Conservation (phyloP, 176 grass and related monocot species). For the Phyllostachys edulis region DNA sequence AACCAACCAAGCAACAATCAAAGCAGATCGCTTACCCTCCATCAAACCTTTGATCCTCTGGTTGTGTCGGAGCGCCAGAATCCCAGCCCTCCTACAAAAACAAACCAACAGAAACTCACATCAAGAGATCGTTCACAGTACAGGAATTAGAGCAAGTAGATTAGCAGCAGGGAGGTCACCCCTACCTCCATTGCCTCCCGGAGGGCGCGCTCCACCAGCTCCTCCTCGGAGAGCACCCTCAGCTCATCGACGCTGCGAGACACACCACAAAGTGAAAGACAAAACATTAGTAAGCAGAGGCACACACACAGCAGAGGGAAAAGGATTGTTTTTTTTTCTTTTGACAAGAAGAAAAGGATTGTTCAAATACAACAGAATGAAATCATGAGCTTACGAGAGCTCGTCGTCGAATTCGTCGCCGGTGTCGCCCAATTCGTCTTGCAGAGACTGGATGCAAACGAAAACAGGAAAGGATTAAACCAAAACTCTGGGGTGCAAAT, state of each 20-base stretch:
- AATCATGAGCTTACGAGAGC: conserved; percentile 52
- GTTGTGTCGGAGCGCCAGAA: not conserved
- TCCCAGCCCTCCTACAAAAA: conserved; percentile 33
- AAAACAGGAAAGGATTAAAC: not conserved
- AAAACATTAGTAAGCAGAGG: not conserved
- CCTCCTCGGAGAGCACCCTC: conserved; percentile 74
- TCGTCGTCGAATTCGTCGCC: conserved; percentile 59
- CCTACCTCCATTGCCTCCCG: conserved; percentile 54
- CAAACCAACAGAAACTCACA: not conserved
- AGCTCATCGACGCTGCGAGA: conserved; percentile 68
- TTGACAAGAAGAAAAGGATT: not conserved
- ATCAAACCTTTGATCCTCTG: conserved; percentile 31
- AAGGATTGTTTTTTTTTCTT: not conserved
- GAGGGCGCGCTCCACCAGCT: conserved; percentile 72
- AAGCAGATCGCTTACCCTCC: conserved; percentile 36
- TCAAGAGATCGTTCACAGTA: not conserved
- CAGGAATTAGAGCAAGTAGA: not conserved
- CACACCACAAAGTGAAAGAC: not conserved
- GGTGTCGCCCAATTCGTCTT: conserved; percentile 51
- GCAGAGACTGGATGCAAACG: conserved; percentile 35
- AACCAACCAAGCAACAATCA: conserved; percentile 7
- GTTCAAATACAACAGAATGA: not conserved
- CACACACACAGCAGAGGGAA: not conserved
- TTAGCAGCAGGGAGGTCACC: conserved; percentile 29
- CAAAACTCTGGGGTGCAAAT: not conserved